A percentile compares a stretch with the other conserved stretches of the same genome.
phyloP scores from a whole-genome alignment of 805 yeast genomes.

The Osmozyma mogii region DNA sequence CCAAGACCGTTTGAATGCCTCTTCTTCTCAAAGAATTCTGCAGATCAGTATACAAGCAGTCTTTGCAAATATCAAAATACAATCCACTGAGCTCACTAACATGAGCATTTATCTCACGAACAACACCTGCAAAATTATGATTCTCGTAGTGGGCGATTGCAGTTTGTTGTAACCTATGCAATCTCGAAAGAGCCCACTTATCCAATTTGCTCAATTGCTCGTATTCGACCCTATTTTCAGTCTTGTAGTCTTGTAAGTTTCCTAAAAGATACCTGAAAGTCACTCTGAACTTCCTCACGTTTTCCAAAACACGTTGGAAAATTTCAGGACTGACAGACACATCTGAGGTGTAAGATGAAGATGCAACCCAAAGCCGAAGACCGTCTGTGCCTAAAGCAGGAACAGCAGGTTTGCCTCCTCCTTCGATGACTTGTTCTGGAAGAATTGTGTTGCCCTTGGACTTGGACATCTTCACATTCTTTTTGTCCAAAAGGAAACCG shows the following conservation, averaged over 20 bases:
- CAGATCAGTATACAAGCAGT: slow-evolving; percentile 69
- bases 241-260: slow-evolving; percentile 44
- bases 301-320: slow-evolving; percentile 68
- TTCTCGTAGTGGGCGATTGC: slow-evolving; percentile 40
- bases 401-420: slow-evolving; percentile 35
- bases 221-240: slow-evolving; percentile 24
- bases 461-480: slow-evolving; percentile 89
- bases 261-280: slow-evolving; percentile 80
- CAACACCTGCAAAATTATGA: slow-evolving; percentile 62
- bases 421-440: slow-evolving; percentile 63
- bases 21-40: slow-evolving; percentile 41
- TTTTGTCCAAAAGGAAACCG: slow-evolving; percentile 85
- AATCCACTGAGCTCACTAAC: slow-evolving; percentile 70
- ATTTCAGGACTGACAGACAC: slow-evolving; percentile 67
- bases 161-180: slow-evolving; percentile 38
- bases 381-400: slow-evolving; percentile 87
- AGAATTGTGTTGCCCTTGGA: slow-evolving; percentile 76
- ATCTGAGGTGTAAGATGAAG: slow-evolving; percentile 78
- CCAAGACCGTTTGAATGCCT: slow-evolving; percentile 60
- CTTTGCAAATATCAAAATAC: slow-evolving; percentile 84
- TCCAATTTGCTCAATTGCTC: slow-evolving; percentile 42
- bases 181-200: slow-evolving; percentile 49
- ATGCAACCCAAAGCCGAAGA: slow-evolving; percentile 82
- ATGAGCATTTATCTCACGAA: slow-evolving; percentile 61
- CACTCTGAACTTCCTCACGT: slow-evolving; percentile 71